Conservation (phyloP, 2,329 filamentous ascomycete genomes). For the Monosporascus ibericus region DNA sequence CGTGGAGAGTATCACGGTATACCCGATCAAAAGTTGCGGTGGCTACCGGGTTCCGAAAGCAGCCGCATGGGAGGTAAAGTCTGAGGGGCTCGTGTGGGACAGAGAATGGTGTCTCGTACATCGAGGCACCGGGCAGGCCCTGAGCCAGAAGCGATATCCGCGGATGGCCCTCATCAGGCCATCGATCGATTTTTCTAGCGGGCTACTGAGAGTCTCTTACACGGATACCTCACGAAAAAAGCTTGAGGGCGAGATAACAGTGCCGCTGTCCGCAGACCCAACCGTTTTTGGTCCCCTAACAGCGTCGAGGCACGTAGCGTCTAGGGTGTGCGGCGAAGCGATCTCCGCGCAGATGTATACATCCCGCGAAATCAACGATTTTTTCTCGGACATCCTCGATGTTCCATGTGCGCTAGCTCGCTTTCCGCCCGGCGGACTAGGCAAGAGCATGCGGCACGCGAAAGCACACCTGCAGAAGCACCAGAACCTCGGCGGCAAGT, state of each 20-base stretch:
- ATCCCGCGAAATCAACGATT: slow-evolving; percentile 58
- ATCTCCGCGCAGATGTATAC: slow-evolving; percentile 67
- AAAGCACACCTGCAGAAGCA: slow-evolving; percentile 64
- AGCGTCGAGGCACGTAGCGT: slow-evolving; percentile 38
- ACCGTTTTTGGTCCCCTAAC: slow-evolving; percentile 40
- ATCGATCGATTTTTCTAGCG: slow-evolving; percentile 60
- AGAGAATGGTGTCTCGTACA: slow-evolving; percentile 95
- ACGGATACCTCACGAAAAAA: slow-evolving; percentile 24
- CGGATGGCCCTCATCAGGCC: slow-evolving; percentile 82
- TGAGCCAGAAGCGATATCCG: slow-evolving; percentile 86
- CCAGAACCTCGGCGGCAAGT: slow-evolving; percentile 29
- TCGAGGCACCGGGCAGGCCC: slow-evolving; percentile 71
- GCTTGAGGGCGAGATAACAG: slow-evolving; percentile 32
- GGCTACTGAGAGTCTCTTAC: slow-evolving; percentile 58
- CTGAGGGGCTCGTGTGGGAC: slow-evolving; percentile 88
- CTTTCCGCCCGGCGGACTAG: slow-evolving; percentile 64
- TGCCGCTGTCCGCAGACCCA: slow-evolving; percentile 66
- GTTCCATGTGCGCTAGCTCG: slow-evolving; percentile 79
- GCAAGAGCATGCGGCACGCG: slow-evolving; percentile 57
- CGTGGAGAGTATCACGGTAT: slow-evolving; percentile 66
- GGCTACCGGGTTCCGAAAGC: slow-evolving; percentile 64
- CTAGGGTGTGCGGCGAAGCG: slow-evolving; percentile 77
- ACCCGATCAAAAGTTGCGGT: slow-evolving; percentile 91
- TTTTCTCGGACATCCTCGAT: slow-evolving; percentile 70
- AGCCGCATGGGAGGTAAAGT: slow-evolving; percentile 66